Percentiles rank a stretch among this genome's conserved stretches.
These are phyloP conservation scores for Diplogelasinospora grovesii DNA, from an alignment of 495 filamentous ascomycete species.

Conservation along the genomic window DNA sequence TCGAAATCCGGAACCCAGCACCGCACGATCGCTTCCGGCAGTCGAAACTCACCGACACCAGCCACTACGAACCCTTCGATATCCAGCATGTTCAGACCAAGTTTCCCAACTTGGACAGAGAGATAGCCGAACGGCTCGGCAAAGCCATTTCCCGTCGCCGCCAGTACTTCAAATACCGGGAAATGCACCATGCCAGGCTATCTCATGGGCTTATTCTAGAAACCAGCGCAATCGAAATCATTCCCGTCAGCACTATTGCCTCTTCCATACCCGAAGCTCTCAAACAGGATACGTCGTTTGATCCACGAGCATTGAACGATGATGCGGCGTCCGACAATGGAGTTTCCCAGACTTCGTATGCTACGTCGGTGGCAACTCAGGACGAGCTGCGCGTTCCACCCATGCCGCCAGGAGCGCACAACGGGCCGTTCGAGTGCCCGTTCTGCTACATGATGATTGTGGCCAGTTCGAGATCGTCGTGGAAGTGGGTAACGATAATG, in stretches of 20 bases:
- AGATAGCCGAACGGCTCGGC: slow-evolving; percentile 29
- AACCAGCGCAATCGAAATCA: neutral
- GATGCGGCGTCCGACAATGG: slow-evolving; percentile 16
- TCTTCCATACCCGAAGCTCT: slow-evolving; percentile 10
- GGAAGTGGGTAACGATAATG: slow-evolving; percentile 21
- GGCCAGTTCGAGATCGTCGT: slow-evolving; percentile 20
- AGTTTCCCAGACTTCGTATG: slow-evolving; percentile 15
- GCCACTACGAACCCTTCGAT: slow-evolving; percentile 10
- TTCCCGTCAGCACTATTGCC: slow-evolving; percentile 8
- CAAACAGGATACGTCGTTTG: neutral
- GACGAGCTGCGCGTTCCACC: slow-evolving; percentile 9
- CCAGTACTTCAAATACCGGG: slow-evolving; percentile 36
- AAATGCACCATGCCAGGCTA: slow-evolving; percentile 34
- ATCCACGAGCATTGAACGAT: slow-evolving; percentile 5
- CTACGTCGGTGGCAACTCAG: slow-evolving; percentile 6
- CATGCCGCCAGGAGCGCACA: slow-evolving; percentile 9
- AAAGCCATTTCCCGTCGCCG: slow-evolving; percentile 35
- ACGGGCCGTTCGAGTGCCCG: slow-evolving; percentile 29
- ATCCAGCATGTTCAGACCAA: slow-evolving; percentile 1
- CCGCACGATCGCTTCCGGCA: slow-evolving; percentile 21
- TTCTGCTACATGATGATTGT: slow-evolving; percentile 28
- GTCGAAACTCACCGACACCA: slow-evolving; percentile 7
- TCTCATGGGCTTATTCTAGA: slow-evolving; percentile 13
- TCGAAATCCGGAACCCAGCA: slow-evolving; percentile 19
- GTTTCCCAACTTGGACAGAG: neutral